phyloP scores from a whole-genome alignment of 140 eudicot species.

The Ambrosia hybrid region DNA sequence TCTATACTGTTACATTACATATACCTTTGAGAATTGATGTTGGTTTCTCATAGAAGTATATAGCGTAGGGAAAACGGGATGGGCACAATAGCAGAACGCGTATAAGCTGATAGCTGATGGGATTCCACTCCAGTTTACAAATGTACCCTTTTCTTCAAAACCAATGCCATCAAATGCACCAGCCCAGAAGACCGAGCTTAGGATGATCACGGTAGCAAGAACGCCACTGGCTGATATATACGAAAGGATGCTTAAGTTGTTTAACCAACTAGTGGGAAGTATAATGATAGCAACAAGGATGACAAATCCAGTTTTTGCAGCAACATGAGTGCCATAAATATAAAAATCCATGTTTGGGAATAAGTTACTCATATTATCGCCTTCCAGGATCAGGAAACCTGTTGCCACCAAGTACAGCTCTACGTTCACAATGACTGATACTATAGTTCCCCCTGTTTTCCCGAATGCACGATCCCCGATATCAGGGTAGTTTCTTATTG shows the following conservation, averaged over 20 bases:
- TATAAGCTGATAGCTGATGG: conserved; percentile 69
- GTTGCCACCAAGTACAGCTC: conserved; percentile 81
- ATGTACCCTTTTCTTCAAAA: conserved; percentile 53
- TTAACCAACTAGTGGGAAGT: conserved; percentile 64
- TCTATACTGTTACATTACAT: neutral
- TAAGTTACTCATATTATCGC: conserved; percentile 65
- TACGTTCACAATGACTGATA: conserved; percentile 51
- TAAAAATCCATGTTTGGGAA: conserved; percentile 47
- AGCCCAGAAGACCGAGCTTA: conserved; percentile 64
- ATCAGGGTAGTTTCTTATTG: conserved; percentile 67
- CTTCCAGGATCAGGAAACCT: conserved; percentile 78
- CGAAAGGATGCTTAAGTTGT: conserved; percentile 64
- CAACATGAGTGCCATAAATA: conserved; percentile 38
- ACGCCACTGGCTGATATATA: conserved; percentile 82
- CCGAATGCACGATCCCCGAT: conserved; percentile 84
- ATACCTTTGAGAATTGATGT: conserved; percentile 68
- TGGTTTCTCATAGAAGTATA: conserved; percentile 73
- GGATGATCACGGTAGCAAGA: conserved; percentile 60
- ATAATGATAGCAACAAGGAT: conserved; percentile 53
- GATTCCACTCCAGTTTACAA: conserved; percentile 50
- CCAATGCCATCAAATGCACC: conserved; percentile 73
- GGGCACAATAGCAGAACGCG: conserved; percentile 80
- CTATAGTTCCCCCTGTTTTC: conserved; percentile 47
- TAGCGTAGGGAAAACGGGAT: conserved; percentile 78
- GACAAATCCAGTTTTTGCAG: conserved; percentile 54